Percentiles rank a stretch among this genome's conserved stretches.
phyloP scores from a whole-genome alignment of 140 eudicot genomes.

The Oenanthe javanica region DNA sequence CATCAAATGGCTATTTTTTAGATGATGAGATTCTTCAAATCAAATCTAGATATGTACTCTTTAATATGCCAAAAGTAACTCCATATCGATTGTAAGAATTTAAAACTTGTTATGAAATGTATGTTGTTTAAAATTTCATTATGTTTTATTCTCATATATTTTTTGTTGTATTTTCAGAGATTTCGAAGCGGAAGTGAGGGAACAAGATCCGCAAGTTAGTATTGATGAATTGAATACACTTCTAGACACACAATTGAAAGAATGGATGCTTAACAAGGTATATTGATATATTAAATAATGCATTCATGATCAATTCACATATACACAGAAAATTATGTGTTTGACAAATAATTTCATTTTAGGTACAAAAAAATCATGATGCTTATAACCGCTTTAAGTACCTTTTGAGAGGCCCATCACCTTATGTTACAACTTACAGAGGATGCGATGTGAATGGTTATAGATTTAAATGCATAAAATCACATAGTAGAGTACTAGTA shows the following conservation, averaged over 20 bases:
- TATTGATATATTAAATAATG: too few relatives aligned
- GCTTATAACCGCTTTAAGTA: too few relatives aligned
- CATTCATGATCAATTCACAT: too few relatives aligned
- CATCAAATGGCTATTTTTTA: not conserved
- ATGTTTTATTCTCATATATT: not conserved
- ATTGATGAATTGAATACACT: too few relatives aligned
- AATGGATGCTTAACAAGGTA: not conserved
- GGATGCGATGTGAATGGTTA: too few relatives aligned
- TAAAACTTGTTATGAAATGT: too few relatives aligned
- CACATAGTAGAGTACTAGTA: not conserved
- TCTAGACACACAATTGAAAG: not conserved
- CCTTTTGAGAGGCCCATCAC: too few relatives aligned
- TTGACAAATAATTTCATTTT: not conserved
- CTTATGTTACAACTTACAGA: too few relatives aligned
- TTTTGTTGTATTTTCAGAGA: not conserved
- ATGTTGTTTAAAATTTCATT: not conserved
- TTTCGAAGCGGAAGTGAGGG: not conserved
- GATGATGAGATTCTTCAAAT: not conserved
- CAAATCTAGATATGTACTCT: not conserved
- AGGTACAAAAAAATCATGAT: not conserved
- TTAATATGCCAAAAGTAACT: not conserved
- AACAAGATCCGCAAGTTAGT: not conserved
- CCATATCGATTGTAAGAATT: not conserved
- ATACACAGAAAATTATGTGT: too few relatives aligned
- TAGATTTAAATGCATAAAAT: too few relatives aligned